Base-by-base conservation (phyloP, 371 early-diverging fungal species). In the Gilbertella persicaria region DNA sequence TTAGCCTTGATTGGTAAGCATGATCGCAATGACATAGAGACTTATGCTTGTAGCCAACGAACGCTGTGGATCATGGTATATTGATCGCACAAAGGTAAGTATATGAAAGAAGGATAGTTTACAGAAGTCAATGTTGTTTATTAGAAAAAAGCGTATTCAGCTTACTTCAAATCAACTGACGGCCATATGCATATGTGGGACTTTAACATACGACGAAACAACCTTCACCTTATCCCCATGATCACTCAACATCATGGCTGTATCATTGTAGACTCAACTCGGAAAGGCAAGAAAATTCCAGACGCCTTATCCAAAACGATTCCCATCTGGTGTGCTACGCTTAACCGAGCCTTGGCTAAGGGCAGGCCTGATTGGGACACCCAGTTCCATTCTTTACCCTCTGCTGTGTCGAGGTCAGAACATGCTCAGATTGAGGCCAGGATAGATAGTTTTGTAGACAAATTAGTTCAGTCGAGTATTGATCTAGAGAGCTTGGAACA, bases 111-210 rank as follows among this genome's bases (percentile, higher is more conserved):
- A 12, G 28, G 3, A 23, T 24, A 33, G 13, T 17, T n/a, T 25
- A 25, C 37, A 37, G n/a, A 38, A 37, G n/a, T n/a, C n/a, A n/a
- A n/a, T n/a, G 4, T 21, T 39, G 26, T 17, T 21, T 36, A 26
- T 40, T 50, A 87, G 84, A 69, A 67, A 39, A 72, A 80, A 41
- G 74, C 64, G 2, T 68, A 84, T 43, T 77, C 89, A 2, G 93
- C 85, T 0, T 94, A 94, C 56, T 93, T 92, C 64, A 94, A 94
- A 62, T 94, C 94, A 3, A 93, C 94, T 0, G 95, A 94, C 67
- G 95, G 94, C 0, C 95, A 94, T 62, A 85, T 80, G 53, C 87
- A 89, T 6, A 71, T 83, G 36, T 94, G 93, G 93, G 84, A 86
- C 49, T 90, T 93, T 46, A 92, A 83, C 51, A 54, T 92, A 45